Evolutionary conservation across 768 basidiomycete genomes (phyloP), one percentile per base, ranked within the genome.

Genomic region (Amanita muscaria): DNA sequence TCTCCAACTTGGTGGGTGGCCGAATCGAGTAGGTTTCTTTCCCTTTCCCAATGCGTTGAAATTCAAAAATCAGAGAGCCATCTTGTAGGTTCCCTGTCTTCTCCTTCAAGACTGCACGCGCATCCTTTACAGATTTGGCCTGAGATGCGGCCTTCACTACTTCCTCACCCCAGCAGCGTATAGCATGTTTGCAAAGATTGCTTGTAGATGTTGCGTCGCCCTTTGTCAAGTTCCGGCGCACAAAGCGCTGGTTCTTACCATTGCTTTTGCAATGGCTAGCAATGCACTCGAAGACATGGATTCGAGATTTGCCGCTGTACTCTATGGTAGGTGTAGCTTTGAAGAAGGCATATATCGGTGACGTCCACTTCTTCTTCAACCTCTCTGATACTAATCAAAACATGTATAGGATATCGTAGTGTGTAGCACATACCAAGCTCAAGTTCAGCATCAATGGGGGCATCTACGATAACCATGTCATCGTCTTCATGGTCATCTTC

Each of bases 81-180:
- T 23, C 25, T 15, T 23, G 22, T 22, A 7, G 34, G 4, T 18
- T 5, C 3, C 2, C 21, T 8, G 21, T 19, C 11, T 36, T 36
- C 6, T 48, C 42, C 31, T 29, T 37, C 24, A 46, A 23, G 18
- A 27, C 41, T 12, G 42, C 45, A 16, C 37, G 37, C 2, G 53
- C 48, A 10, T 38, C 40, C 6, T 36, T 24, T 9, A 50, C 22
- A 35, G 47, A 36, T 8, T 31, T 40, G 1, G 44, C 40, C 4
- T 44, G 32, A 16, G 51, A 38, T 2, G 49, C 57, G 2, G 46
- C 52, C 3, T 49, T 37, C 7, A 58, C 38, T 4, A 49, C 51
- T 2, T 59, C 58, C 0, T 49, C 34, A 0, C 64, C 59, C 56
- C 56, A 63, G 47, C 64, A 67, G 0, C 3, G 4, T 8, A 47